Conservation (phyloP, 192 early-diverging fungal genomes). For the Dissophora ornata region DNA sequence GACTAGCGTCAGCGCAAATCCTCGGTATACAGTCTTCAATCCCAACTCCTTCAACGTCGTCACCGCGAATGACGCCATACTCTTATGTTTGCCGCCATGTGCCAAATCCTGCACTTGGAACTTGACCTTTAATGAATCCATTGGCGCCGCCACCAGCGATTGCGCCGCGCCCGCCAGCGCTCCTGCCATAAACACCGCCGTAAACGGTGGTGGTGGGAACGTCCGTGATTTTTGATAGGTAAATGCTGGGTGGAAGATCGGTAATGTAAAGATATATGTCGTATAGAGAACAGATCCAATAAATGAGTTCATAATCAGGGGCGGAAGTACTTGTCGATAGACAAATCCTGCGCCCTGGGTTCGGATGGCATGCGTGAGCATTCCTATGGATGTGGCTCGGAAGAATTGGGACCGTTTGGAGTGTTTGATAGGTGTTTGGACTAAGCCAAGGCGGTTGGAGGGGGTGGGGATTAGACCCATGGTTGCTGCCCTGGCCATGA, state of each 20-base stretch:
- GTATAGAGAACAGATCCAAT: constrained; percentile 82
- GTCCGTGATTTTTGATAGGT: constrained; percentile 57
- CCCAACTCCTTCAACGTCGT: constrained; percentile 67
- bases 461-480: constrained; percentile 67
- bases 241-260: constrained; percentile 62
- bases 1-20: constrained; percentile 62
- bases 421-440: not conserved
- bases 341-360: constrained; percentile 73
- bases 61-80: constrained; percentile 73
- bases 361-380: constrained; percentile 75
- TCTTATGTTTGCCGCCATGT: constrained; percentile 77
- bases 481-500: constrained; percentile 74
- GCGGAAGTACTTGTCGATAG: constrained; percentile 77
- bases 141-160: constrained; percentile 75
- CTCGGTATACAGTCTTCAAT: constrained; percentile 64
- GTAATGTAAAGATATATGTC: constrained; percentile 73
- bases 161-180: constrained; percentile 80
- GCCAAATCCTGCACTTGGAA: constrained; percentile 81
- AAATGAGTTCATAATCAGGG: constrained; percentile 77
- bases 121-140: constrained; percentile 78
- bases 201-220: constrained; percentile 64
- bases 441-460: constrained; percentile 6
- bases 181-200: constrained; percentile 65
- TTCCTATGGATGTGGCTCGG: constrained; percentile 76
- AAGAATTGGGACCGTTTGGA: constrained; percentile 55